A percentile compares a stretch with the other conserved stretches of the same genome.
phyloP scores from a whole-genome alignment of 176 grass and related monocot genomes.

The Urochloa ruziziensis region DNA sequence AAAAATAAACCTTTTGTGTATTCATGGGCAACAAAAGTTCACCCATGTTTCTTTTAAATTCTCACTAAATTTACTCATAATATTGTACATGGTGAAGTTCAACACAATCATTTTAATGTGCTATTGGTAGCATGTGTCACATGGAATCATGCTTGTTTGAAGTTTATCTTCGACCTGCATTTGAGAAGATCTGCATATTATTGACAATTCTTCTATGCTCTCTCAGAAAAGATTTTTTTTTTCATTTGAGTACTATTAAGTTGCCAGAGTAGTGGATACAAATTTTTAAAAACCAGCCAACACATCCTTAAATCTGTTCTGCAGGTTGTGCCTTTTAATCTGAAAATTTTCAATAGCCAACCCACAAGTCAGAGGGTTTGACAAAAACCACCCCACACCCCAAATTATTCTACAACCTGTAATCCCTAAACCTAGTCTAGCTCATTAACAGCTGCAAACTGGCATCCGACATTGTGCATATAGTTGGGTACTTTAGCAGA shows the following conservation, averaged over 20 bases:
- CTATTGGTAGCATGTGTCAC: neutral
- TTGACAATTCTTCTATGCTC: neutral
- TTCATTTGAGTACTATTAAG: neutral
- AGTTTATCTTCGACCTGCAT: constrained; percentile 6
- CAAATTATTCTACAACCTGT: neutral
- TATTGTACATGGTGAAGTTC: constrained; percentile 1
- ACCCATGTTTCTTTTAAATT: constrained; percentile 17
- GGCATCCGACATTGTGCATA: neutral
- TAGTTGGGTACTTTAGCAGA: neutral
- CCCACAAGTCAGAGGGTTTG: neutral
- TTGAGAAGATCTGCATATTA: constrained; percentile 14
- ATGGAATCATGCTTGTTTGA: constrained; percentile 5
- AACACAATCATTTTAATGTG: constrained; percentile 9
- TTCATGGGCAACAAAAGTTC: neutral
- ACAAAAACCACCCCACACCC: neutral
- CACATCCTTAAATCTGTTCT: neutral
- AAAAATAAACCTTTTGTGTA: constrained; percentile 15
- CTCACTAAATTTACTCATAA: constrained; percentile 8
- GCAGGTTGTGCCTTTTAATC: neutral
- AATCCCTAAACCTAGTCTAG: neutral
- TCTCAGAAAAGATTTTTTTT: neutral
- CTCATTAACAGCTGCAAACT: neutral
- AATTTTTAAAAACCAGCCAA: neutral
- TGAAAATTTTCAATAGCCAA: neutral
- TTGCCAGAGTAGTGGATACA: neutral